phyloP scores from a whole-genome alignment of 2,329 filamentous ascomycete genomes.

The Stagonosporopsis chrysanthemi region DNA sequence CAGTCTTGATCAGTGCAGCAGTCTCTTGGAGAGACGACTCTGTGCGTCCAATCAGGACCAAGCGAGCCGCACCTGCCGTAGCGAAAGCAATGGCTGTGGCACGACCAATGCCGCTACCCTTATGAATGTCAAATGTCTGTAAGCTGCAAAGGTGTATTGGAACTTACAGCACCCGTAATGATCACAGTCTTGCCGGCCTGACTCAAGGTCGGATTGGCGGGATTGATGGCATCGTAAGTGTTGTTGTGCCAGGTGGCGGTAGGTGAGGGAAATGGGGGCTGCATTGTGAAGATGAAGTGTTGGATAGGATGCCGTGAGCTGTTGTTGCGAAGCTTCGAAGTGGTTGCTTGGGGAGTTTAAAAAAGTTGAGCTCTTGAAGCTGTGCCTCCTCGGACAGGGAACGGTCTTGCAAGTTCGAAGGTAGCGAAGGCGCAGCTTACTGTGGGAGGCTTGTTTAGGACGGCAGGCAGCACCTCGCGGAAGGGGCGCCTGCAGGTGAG shows the following conservation, averaged over 20 bases:
- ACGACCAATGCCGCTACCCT: slow-evolving; percentile 55
- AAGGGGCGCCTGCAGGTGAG: neutral
- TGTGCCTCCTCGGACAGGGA: neutral
- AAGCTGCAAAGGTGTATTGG: neutral
- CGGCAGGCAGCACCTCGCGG: neutral
- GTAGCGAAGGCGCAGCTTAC: neutral
- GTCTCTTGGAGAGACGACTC: slow-evolving; percentile 14
- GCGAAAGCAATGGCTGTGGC: slow-evolving; percentile 54
- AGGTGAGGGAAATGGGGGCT: slow-evolving; percentile 17
- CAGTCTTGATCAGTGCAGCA: neutral
- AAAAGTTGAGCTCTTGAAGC: neutral
- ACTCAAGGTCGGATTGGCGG: slow-evolving; percentile 9
- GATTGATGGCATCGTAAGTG: slow-evolving; percentile 20
- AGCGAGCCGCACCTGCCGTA: slow-evolving; percentile 51
- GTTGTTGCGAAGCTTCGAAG: neutral
- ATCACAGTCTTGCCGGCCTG: slow-evolving; percentile 26
- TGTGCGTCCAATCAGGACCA: slow-evolving; percentile 54
- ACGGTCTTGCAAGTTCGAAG: neutral
- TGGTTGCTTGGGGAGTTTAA: neutral
- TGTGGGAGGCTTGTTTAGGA: neutral
- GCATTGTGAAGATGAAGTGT: slow-evolving; percentile 5
- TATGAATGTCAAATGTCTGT: neutral
- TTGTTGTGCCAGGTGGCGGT: slow-evolving; percentile 23
- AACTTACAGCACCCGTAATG: slow-evolving; percentile 24
- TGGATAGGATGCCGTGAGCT: neutral